Evolutionary conservation across 495 filamentous ascomycete genomes (phyloP).

Genomic region (Daldinia decipiens): DNA sequence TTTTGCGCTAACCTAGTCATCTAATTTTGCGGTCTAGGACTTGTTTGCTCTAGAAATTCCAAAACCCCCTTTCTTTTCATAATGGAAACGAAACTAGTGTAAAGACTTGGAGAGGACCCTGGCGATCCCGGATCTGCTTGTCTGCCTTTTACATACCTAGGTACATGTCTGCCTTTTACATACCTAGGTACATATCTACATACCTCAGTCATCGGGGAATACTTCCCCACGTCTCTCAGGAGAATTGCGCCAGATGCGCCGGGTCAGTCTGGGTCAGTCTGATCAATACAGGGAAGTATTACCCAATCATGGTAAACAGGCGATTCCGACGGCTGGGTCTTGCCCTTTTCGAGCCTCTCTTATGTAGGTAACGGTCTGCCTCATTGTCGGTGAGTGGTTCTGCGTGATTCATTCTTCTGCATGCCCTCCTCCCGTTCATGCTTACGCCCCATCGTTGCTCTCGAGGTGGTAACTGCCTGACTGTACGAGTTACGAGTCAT

Average conservation of each 20-base stretch:
- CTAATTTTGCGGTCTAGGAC: conserved; percentile 23
- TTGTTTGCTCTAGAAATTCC: conserved; percentile 13
- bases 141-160: no score
- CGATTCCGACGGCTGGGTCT: conserved; percentile 30
- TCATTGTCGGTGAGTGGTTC: conserved; percentile 42
- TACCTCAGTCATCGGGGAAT: conserved; percentile 20
- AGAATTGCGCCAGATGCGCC: conserved; percentile 34
- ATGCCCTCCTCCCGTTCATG: conserved; percentile 30
- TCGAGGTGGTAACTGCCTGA: not conserved
- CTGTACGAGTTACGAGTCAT: conserved; percentile 2
- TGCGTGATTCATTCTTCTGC: conserved; percentile 22
- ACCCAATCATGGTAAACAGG: conserved; percentile 38
- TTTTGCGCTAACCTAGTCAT: not conserved
- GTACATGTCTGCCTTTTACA: conserved; percentile 25
- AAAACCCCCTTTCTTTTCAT: conserved; percentile 4
- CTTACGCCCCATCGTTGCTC: conserved; percentile 20
- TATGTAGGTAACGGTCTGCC: conserved; percentile 31
- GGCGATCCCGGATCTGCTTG: conserved; percentile 40
- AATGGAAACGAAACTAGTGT: not conserved
- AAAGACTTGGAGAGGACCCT: conserved; percentile 30
- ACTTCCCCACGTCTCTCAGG: conserved; percentile 32
- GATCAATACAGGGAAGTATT: conserved; percentile 17
- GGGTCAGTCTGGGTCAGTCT: conserved; percentile 21
- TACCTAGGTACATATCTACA: no score
- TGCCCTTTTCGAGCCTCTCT: conserved; percentile 38